A percentile compares a stretch with the other conserved stretches of the same genome.
Evolutionary conservation across 768 basidiomycete species (phyloP).

Genomic region (Punctularia strigosozonata): DNA sequence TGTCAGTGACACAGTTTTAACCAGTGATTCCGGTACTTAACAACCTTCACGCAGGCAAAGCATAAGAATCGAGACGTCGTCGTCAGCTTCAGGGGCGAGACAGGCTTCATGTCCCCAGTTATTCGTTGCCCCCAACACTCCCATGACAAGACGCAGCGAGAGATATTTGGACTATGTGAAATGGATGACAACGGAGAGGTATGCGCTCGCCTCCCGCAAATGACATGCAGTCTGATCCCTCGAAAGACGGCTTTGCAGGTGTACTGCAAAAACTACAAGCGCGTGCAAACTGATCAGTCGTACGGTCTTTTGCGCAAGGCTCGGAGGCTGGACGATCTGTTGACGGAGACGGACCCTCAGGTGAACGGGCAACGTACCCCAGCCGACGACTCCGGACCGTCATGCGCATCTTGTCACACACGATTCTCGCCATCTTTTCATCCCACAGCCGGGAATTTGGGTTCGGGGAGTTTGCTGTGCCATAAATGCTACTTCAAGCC

Average conservation of each 20-base stretch:
- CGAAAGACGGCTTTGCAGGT: constrained; percentile 89
- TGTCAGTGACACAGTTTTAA: constrained; percentile 29
- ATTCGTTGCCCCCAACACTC: constrained; percentile 71
- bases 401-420: constrained; percentile 52
- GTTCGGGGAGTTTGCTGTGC: constrained; percentile 26
- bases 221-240: constrained; percentile 1
- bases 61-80: constrained; percentile 58
- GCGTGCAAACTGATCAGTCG: constrained; percentile 54
- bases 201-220: constrained; percentile 12
- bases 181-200: constrained; percentile 77
- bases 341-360: constrained; percentile 25
- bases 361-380: neutral
- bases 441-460: constrained; percentile 19
- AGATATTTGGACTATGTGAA: constrained; percentile 78
- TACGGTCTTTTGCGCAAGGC: constrained; percentile 88
- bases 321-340: constrained; percentile 68
- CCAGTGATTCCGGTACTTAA: neutral
- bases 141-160: constrained; percentile 40
- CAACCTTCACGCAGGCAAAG: constrained; percentile 44
- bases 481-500: constrained; percentile 32
- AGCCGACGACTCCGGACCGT: constrained; percentile 16
- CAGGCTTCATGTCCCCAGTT: constrained; percentile 69
- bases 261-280: constrained; percentile 79
- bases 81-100: constrained; percentile 66
- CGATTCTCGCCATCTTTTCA: constrained; percentile 73